Base-by-base conservation (phyloP, 495 filamentous ascomycete genomes). In the Emericellopsis terricola region DNA sequence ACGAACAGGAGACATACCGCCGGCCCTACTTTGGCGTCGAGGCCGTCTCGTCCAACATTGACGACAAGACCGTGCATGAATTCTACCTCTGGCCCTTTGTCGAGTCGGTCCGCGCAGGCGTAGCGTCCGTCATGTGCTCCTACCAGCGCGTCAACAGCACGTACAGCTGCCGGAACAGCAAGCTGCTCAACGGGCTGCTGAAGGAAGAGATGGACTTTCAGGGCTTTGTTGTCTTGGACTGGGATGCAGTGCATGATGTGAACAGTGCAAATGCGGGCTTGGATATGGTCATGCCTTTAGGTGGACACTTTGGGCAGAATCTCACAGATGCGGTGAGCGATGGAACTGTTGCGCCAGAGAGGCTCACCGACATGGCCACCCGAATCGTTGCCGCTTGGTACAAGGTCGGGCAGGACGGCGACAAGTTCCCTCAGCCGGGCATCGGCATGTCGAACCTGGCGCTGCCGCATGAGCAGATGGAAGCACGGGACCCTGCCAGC, bases 41-140 rank as follows among this genome's bases (percentile, higher is more conserved):
- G 30, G 53, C 66, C 1, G 50, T 76, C 9, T 75, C 69, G 7
- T 62, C 69, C 3, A 74, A 75, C 28, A 67, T 78, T 15, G 73
- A 76, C 33, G 74, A 83, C 43, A 58, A 66, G 30, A 78, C 76
- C 0, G 54, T 81, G 42, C 77, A 81, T 43, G 76, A 81, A 48
- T 39, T 79, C 2, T 83, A 81, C 46, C 58, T 79, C 1, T 84
- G 73, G 72, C 72, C 73, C 0, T 83, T 81, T 49, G 65, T 68
- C 19, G 68, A 81, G 41, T 70, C 73, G 0, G 65, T 77, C 1
- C 62, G 62, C 21, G 73, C 77, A 1, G 64, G 69, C 4, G 67
- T 62, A 3, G 72, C 63, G 1, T 68, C 59, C 29, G 56, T 78
- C 28, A 80, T 81, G 73, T 80, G 75, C 51, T 74, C 71, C 3